Conservation (phyloP, 352 stramenopile genomes). For the Globisporangium middletonii region DNA sequence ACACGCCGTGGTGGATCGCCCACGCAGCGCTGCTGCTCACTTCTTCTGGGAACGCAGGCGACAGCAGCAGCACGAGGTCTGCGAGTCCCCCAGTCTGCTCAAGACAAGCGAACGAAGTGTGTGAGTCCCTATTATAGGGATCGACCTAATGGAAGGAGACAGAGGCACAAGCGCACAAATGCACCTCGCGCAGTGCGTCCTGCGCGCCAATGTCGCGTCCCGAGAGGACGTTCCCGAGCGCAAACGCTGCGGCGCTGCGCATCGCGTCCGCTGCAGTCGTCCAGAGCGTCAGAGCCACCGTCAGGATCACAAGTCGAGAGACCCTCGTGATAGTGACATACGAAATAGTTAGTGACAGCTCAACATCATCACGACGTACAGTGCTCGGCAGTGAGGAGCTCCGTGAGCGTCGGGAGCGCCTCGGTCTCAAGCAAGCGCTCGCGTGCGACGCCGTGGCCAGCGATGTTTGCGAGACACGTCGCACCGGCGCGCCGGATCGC, state of each 20-base stretch:
- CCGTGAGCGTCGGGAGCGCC: conserved; percentile 32
- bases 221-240: conserved; percentile 61
- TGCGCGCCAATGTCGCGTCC: conserved; percentile 49
- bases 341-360: background rate
- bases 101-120: background rate
- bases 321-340: background rate
- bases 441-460: conserved; percentile 28
- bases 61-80: conserved; percentile 56
- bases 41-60: conserved; percentile 56
- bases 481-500: conserved; percentile 48
- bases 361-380: conserved; percentile 17
- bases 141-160: too few relatives aligned
- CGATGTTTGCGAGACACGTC: conserved; percentile 53
- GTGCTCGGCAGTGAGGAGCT: conserved; percentile 40
- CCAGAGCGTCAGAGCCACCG: conserved; percentile 8
- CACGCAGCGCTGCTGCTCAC: conserved; percentile 65
- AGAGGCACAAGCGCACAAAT: background rate
- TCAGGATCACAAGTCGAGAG: background rate
- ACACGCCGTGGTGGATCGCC: conserved; percentile 66
- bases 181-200: conserved; percentile 45
- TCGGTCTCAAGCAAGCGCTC: conserved; percentile 43
- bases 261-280: conserved; percentile 32
- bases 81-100: conserved; percentile 37
- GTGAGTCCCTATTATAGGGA: background rate
- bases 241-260: conserved; percentile 53